These are phyloP conservation scores for Colletotrichum spaethianum DNA, from an alignment of 2,329 filamentous ascomycete species.

Conservation along the genomic window DNA sequence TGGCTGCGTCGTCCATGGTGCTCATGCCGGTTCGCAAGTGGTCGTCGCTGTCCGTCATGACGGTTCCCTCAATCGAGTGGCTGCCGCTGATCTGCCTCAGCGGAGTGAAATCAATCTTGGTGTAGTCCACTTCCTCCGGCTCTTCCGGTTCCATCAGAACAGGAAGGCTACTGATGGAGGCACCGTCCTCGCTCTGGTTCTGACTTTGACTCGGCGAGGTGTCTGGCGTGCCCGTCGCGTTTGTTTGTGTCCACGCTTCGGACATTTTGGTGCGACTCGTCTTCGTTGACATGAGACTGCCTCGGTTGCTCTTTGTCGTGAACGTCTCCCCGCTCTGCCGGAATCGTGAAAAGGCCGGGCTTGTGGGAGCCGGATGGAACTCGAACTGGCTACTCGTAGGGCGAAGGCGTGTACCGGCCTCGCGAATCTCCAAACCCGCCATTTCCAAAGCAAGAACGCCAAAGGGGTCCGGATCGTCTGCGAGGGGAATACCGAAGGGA, in stretches of 20 bases:
- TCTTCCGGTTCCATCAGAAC: conserved; percentile 60
- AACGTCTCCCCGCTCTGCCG: conserved; percentile 79
- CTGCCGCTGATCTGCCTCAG: conserved; percentile 61
- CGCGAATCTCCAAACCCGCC: conserved; percentile 89
- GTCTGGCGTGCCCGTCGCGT: conserved; percentile 64
- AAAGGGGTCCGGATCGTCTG: conserved; percentile 90
- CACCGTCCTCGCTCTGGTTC: conserved; percentile 69
- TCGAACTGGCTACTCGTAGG: conserved; percentile 87
- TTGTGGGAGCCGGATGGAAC: conserved; percentile 82
- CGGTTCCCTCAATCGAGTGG: conserved; percentile 51
- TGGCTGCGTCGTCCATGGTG: conserved; percentile 46
- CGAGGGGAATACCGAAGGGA: conserved; percentile 82
- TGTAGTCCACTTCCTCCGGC: conserved; percentile 72
- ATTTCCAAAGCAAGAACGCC: conserved; percentile 92
- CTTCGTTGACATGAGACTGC: conserved; percentile 81
- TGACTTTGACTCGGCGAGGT: conserved; percentile 69
- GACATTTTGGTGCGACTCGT: conserved; percentile 81
- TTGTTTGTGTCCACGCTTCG: conserved; percentile 76
- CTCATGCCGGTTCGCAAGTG: conserved; percentile 44
- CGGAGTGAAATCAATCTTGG: conserved; percentile 68
- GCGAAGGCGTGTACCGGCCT: conserved; percentile 84
- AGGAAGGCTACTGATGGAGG: conserved; percentile 58
- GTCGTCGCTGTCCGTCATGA: conserved; percentile 40
- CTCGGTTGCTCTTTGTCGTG: conserved; percentile 72
- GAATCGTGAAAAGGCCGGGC: conserved; percentile 74